These are phyloP conservation scores for Penicillium maclennaniae DNA, from an alignment of 495 filamentous ascomycete species.

Conservation along the genomic window DNA sequence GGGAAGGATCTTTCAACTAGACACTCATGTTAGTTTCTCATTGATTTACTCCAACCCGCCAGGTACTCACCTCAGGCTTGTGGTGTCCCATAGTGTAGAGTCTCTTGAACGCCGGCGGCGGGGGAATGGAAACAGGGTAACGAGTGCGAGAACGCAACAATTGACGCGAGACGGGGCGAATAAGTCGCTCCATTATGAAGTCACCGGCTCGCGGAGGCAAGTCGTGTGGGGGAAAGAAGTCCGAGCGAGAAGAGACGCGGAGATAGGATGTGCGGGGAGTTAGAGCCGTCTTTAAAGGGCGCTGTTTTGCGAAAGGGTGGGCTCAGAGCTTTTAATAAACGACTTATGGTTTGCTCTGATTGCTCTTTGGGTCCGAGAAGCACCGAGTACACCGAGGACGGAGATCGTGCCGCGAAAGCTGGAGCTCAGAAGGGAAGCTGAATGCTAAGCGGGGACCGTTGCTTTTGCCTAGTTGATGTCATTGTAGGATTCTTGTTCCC, in stretches of 20 bases:
- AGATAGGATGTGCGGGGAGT: slow-evolving; percentile 14
- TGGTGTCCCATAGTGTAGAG: slow-evolving; percentile 43
- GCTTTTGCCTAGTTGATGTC: slow-evolving; percentile 19
- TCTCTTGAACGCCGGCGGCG: slow-evolving; percentile 29
- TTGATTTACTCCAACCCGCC: not conserved
- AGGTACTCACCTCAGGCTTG: slow-evolving; percentile 35
- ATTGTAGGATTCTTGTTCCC: slow-evolving; percentile 1
- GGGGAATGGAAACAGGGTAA: slow-evolving; percentile 40
- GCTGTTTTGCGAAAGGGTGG: slow-evolving; percentile 1
- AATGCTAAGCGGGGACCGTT: slow-evolving; percentile 16
- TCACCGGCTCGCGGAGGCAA: not conserved
- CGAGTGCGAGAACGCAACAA: slow-evolving; percentile 35
- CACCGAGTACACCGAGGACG: slow-evolving; percentile 30
- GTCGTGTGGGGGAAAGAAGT: not conserved
- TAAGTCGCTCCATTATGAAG: slow-evolving; percentile 38
- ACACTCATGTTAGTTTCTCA: not conserved
- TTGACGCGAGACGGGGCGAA: slow-evolving; percentile 38
- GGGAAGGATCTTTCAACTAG: slow-evolving; percentile 76
- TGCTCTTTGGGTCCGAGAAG: slow-evolving; percentile 26
- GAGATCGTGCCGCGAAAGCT: slow-evolving; percentile 10
- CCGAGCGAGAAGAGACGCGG: not conserved
- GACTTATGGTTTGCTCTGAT: slow-evolving; percentile 17
- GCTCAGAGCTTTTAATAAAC: not conserved
- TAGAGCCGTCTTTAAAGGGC: slow-evolving; percentile 17
- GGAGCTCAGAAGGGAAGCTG: slow-evolving; percentile 27